Percentiles rank a stretch among this genome's conserved stretches.
These are phyloP conservation scores for Cercospora sp. DNA, from an alignment of 2,329 filamentous ascomycete genomes.

Conservation along the genomic window DNA sequence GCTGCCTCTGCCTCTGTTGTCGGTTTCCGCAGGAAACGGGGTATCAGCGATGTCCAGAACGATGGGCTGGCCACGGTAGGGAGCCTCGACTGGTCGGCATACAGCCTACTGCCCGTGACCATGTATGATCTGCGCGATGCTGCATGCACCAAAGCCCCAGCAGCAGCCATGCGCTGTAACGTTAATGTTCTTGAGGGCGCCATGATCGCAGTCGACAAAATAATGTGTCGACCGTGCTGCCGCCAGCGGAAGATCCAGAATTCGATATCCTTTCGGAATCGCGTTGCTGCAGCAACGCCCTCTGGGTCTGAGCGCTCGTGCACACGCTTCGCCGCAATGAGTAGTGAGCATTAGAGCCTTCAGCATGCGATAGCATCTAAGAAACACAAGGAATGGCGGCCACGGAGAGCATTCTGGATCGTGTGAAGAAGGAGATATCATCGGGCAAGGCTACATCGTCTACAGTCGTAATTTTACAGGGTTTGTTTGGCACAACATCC, in stretches of 20 bases:
- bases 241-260: not conserved
- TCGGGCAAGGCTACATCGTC: conserved; percentile 26
- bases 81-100: conserved; percentile 25
- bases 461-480: conserved; percentile 33
- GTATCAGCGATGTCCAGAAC: conserved; percentile 41
- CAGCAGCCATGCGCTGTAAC: conserved; percentile 1
- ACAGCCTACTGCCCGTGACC: conserved; percentile 10
- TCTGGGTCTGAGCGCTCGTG: not conserved
- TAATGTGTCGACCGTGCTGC: not conserved
- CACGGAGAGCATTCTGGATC: conserved; percentile 17
- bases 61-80: conserved; percentile 39
- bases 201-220: conserved; percentile 5
- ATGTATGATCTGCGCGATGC: conserved; percentile 15
- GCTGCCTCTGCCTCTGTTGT: conserved; percentile 25
- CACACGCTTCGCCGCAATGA: conserved; percentile 4
- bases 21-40: conserved; percentile 36
- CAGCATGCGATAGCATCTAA: not conserved
- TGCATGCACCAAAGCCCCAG: not conserved
- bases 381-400: conserved; percentile 20
- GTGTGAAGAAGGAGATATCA: conserved; percentile 27
- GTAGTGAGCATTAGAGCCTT: conserved; percentile 1
- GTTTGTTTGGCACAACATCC: conserved; percentile 26
- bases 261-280: not conserved
- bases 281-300: not conserved
- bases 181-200: conserved; percentile 16